Base-by-base conservation (phyloP, 2,329 filamentous ascomycete genomes). In the Trichoderma lentiforme region DNA sequence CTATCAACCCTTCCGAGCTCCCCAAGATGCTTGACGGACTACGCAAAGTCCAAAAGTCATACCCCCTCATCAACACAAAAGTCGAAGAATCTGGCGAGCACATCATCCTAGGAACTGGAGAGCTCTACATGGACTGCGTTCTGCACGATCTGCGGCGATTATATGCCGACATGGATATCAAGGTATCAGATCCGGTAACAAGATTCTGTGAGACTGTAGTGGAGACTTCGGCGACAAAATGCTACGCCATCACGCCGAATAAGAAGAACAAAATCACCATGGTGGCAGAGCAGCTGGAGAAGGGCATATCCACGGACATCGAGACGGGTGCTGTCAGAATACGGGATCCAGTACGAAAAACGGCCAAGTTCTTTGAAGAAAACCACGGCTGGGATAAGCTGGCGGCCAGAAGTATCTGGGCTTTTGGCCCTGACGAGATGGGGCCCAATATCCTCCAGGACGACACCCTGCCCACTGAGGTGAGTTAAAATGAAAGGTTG, bases 191-290 rank as follows among this genome's bases (percentile, higher is more conserved):
- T 80, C 96, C 96, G 1, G 95, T 99, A 57, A 98, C 96, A 18
- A 89, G 96, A 62, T 99, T 99, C 86, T 98, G 94, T 82, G 96
- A 99, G 83, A 99, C 96, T 0, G 95, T 98, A 30, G 94, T 97
- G 47, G 96, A 99, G 81, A 97, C 96, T 76, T 98, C 94, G 21
- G 95, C 95, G 24, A 98, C 97, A 73, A 98, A 98, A 83, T 99
- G 96, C 84, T 99, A 98, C 81, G 95, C 96, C 26, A 90, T 97
- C 76, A 98, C 96, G 3, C 96, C 96, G 2, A 99, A 99, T 85
- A 99, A 99, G 84, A 98, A 98, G 86, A 99, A 99, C 85, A 97
- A 97, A 82, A 92, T 99, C 78, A 98, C 96, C 43, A 98, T 99
- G 93, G 93, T 98, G 71, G 96, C 96, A 4, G 96, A 99, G 81